Evolutionary conservation across 1,284 basidiomycete genomes (phyloP).

Genomic region (Fomitopsis schrenkii): DNA sequence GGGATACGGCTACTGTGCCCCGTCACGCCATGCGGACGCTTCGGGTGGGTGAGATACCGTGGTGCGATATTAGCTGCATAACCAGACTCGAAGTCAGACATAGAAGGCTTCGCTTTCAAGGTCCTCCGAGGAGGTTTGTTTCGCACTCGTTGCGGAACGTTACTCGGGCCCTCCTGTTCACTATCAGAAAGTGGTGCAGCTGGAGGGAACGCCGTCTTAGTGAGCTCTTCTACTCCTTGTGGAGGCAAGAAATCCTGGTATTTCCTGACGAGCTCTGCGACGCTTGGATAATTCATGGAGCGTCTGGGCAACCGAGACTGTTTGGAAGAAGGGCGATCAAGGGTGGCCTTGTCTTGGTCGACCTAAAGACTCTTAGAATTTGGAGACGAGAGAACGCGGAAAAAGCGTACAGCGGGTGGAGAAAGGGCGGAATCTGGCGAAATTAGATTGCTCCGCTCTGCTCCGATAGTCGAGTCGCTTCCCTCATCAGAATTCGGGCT

Average conservation of each 20-base stretch:
- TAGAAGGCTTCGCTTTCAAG: conserved; percentile 53
- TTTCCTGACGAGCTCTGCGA: conserved; percentile 82
- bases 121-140: conserved; percentile 43
- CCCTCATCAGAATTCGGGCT: conserved; percentile 51
- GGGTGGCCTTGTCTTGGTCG: conserved; percentile 2
- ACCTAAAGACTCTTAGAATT: not conserved
- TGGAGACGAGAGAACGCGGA: not conserved
- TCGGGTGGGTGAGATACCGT: conserved; percentile 52
- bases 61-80: conserved; percentile 88
- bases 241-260: conserved; percentile 76
- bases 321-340: conserved; percentile 7
- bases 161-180: conserved; percentile 56
- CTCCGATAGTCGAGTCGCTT: conserved; percentile 91
- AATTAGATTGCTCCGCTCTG: conserved; percentile 40
- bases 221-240: conserved; percentile 66
- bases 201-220: conserved; percentile 63
- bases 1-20: conserved; percentile 44
- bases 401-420: conserved; percentile 22
- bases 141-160: conserved; percentile 35
- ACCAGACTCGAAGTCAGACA: conserved; percentile 84
- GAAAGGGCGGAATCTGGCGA: conserved; percentile 22
- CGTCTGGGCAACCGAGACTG: conserved; percentile 74
- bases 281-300: conserved; percentile 52
- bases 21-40: conserved; percentile 35
- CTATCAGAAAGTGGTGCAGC: conserved; percentile 59